Conservation (phyloP, 768 basidiomycete genomes). For the Auricularia sp. region DNA sequence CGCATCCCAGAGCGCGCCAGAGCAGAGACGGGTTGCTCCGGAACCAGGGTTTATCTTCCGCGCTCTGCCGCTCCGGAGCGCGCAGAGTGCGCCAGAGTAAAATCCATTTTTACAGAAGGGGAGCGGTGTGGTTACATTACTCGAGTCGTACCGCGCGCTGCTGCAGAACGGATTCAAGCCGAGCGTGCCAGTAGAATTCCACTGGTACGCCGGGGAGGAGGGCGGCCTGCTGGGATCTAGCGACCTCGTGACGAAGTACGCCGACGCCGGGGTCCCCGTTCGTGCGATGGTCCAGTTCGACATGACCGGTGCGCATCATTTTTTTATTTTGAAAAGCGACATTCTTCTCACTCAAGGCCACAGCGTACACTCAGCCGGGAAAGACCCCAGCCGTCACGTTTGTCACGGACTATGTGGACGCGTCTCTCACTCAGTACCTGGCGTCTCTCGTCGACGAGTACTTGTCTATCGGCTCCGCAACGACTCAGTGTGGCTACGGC, state of each 20-base stretch:
- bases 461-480: neutral
- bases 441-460: conserved; percentile 15
- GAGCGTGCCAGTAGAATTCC: conserved; percentile 11
- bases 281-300: conserved; percentile 19
- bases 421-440: conserved; percentile 20
- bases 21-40: too few relatives aligned
- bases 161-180: conserved; percentile 3
- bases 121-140: conserved; percentile 5
- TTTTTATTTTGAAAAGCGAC: too few relatives aligned
- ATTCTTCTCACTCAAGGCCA: too few relatives aligned
- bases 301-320: conserved; percentile 20
- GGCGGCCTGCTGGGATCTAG: conserved; percentile 20
- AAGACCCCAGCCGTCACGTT: conserved; percentile 14
- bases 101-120: too few relatives aligned
- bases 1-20: too few relatives aligned
- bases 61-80: too few relatives aligned
- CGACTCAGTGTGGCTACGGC: conserved; percentile 21
- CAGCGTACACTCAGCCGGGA: conserved; percentile 32
- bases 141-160: conserved; percentile 5
- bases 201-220: conserved; percentile 14
- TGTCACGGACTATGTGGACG: neutral
- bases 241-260: conserved; percentile 25
- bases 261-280: conserved; percentile 21
- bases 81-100: too few relatives aligned
- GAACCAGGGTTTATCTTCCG: too few relatives aligned